Evolutionary conservation across 2,329 filamentous ascomycete species (phyloP).

Genomic region (Phyllosticta ampelicida): DNA sequence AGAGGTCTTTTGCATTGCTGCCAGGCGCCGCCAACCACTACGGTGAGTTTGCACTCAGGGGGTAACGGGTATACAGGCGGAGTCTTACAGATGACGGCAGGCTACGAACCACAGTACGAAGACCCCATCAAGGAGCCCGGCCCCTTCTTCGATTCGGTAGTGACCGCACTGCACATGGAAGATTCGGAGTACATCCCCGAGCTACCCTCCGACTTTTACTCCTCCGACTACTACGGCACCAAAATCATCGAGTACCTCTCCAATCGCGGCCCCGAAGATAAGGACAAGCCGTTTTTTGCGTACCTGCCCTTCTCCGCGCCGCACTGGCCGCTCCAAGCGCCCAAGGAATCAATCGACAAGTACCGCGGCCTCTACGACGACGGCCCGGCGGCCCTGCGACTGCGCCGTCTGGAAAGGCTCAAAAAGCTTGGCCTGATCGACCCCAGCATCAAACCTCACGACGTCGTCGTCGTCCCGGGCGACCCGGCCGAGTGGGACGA

Average conservation of each 20-base stretch:
- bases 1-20: constrained; percentile 47
- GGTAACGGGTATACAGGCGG: constrained; percentile 18
- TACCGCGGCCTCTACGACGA: constrained; percentile 51
- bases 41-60: constrained; percentile 17
- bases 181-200: constrained; percentile 23
- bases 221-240: constrained; percentile 26
- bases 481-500: constrained; percentile 37
- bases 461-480: constrained; percentile 38
- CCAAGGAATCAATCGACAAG: constrained; percentile 42
- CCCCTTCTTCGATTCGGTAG: constrained; percentile 31
- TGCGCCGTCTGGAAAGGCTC: constrained; percentile 42
- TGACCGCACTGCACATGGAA: constrained; percentile 24
- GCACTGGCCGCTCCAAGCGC: constrained; percentile 53
- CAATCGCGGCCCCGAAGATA: constrained; percentile 24
- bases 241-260: constrained; percentile 29
- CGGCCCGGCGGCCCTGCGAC: constrained; percentile 46
- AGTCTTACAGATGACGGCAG: not conserved
- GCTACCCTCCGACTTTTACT: constrained; percentile 24
- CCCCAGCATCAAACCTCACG: constrained; percentile 29
- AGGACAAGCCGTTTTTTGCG: constrained; percentile 44
- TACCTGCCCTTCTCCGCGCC: constrained; percentile 53
- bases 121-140: constrained; percentile 20
- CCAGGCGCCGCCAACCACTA: constrained; percentile 51
- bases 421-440: constrained; percentile 46
- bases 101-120: constrained; percentile 37